Percentiles rank a stretch among this genome's conserved stretches.
These are phyloP conservation scores for Kurtzmaniella natalensis DNA, from an alignment of 1,139 yeast species.

Conservation along the genomic window DNA sequence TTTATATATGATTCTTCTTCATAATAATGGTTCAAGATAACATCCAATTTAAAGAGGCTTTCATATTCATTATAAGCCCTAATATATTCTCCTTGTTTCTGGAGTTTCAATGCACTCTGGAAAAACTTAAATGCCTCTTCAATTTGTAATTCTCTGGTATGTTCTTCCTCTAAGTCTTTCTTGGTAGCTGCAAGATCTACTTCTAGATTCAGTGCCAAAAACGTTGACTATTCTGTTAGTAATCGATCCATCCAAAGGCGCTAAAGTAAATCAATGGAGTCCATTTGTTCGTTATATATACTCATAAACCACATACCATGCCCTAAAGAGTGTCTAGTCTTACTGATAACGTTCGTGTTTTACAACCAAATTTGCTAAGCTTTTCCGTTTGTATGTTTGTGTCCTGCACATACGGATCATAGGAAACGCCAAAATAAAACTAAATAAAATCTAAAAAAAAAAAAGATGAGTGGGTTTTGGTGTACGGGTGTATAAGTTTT, in stretches of 20 bases:
- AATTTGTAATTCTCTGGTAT: slow-evolving; percentile 80
- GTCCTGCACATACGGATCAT: too few relatives aligned
- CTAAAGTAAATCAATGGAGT: not conserved
- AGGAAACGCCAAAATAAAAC: too few relatives aligned
- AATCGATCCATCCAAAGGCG: not conserved
- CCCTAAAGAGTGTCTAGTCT: too few relatives aligned
- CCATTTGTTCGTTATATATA: too few relatives aligned
- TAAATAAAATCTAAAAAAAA: too few relatives aligned
- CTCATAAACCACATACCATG: too few relatives aligned
- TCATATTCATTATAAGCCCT: slow-evolving; percentile 57
- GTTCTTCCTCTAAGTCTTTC: slow-evolving; percentile 70
- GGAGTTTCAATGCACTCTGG: slow-evolving; percentile 63
- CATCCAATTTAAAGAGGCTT: slow-evolving; percentile 62
- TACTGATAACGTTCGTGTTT: too few relatives aligned
- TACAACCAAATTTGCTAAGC: too few relatives aligned
- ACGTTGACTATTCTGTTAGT: slow-evolving; percentile 48
- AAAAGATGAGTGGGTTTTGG: too few relatives aligned
- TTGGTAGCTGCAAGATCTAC: slow-evolving; percentile 58
- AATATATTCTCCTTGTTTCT: slow-evolving; percentile 44
- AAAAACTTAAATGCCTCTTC: slow-evolving; percentile 82
- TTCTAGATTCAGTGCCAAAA: slow-evolving; percentile 72
- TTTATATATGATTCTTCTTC: slow-evolving; percentile 37
- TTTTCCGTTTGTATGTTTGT: too few relatives aligned
- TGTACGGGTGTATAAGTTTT: too few relatives aligned
- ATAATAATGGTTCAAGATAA: slow-evolving; percentile 49